A percentile compares a stretch with the other conserved stretches of the same genome.
Evolutionary conservation across 345 rosid species (phyloP).

Genomic region (sweet orange (Citrus sinensis)): DNA sequence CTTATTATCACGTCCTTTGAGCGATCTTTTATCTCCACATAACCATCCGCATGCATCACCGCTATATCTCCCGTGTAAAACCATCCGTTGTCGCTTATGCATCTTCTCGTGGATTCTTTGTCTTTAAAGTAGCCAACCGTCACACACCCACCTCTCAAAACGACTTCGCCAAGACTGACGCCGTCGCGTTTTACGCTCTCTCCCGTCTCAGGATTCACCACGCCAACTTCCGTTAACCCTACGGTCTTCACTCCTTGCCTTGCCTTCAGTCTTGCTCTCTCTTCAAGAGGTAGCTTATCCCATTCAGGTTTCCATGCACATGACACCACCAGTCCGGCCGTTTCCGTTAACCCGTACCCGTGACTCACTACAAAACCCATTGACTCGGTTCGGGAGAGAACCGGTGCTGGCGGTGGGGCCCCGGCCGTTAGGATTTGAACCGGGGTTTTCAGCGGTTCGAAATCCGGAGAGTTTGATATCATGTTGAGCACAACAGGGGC

Average conservation of each 20-base stretch:
- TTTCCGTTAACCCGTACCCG: neutral
- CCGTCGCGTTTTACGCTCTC: neutral
- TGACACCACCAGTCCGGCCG: neutral
- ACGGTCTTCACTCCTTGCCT: neutral
- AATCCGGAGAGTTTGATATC: neutral
- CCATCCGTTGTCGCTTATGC: neutral
- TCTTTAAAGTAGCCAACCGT: neutral
- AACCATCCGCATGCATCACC: neutral
- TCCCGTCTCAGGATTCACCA: neutral
- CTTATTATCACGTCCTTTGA: slow-evolving; percentile 3
- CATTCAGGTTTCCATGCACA: slow-evolving; percentile 1
- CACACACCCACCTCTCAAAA: neutral
- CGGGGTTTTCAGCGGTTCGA: neutral
- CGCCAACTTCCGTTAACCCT: neutral
- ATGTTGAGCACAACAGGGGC: slow-evolving; percentile 1
- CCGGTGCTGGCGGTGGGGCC: neutral
- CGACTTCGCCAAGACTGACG: neutral
- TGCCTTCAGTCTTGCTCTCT: neutral
- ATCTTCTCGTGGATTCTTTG: neutral
- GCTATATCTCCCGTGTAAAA: neutral
- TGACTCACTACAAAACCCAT: neutral
- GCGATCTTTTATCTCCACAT: neutral
- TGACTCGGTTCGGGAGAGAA: neutral
- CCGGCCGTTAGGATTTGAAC: neutral
- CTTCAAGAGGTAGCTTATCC: neutral